Conservation (phyloP, 352 stramenopile species). For the Saprolegnia diclina region DNA sequence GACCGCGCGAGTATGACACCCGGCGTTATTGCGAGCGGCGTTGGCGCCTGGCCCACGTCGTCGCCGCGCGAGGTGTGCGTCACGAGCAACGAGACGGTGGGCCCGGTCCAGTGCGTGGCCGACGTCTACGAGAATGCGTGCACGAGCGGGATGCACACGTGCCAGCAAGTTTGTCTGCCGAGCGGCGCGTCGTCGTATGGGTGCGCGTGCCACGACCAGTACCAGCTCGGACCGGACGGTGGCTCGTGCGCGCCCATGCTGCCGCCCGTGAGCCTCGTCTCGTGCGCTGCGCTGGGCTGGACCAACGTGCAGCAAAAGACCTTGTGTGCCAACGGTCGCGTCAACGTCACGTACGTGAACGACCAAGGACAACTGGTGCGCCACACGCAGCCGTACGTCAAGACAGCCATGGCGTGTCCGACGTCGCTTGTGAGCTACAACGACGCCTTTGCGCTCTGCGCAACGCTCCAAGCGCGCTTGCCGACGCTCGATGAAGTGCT, state of each 20-base stretch:
- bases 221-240: not conserved
- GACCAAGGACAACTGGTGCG: not conserved
- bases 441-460: not conserved
- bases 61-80: not conserved
- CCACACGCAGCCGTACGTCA: not conserved
- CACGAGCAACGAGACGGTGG: not conserved
- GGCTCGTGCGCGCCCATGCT: not conserved
- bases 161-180: not conserved
- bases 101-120: not conserved
- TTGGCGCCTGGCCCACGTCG: not conserved
- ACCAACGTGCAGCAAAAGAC: not conserved
- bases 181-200: not conserved
- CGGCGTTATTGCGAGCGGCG: not conserved
- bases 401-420: not conserved
- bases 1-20: not conserved
- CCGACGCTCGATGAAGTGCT: not conserved
- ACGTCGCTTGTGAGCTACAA: not conserved
- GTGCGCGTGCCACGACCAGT: slow-evolving; percentile 5
- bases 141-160: not conserved
- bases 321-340: not conserved
- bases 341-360: not conserved
- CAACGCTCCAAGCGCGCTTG: not conserved
- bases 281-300: slow-evolving; percentile 1
- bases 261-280: not conserved
- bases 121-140: not conserved